These are phyloP conservation scores for Physaria fendleri DNA, from an alignment of 345 rosid species.

Conservation along the genomic window DNA sequence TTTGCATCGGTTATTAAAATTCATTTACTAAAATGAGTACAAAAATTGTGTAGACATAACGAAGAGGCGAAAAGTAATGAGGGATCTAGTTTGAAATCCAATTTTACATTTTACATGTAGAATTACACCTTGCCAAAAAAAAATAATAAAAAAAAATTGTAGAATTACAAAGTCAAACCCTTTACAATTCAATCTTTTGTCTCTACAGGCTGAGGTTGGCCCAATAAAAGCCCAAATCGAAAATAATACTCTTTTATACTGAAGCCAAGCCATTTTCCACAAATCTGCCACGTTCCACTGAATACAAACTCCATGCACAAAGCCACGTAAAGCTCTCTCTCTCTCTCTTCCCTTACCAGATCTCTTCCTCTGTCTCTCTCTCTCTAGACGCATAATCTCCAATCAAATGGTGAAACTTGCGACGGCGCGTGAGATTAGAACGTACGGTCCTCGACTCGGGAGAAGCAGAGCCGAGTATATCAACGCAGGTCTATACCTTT, in stretches of 20 bases:
- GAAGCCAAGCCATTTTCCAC: background rate
- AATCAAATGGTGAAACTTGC: conserved; percentile 79
- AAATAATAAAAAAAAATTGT: too few species aligned
- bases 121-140: too few species aligned
- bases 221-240: conserved; percentile 6
- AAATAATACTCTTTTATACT: background rate
- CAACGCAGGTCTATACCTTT: conserved; percentile 65
- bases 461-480: conserved; percentile 67
- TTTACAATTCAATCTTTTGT: too few species aligned
- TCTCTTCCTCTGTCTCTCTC: conserved; percentile 4
- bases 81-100: too few species aligned
- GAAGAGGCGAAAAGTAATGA: too few species aligned
- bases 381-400: background rate
- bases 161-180: too few species aligned
- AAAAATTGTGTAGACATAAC: too few species aligned
- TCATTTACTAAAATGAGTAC: too few species aligned
- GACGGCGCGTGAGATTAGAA: conserved; percentile 63
- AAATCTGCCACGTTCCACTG: conserved; percentile 23
- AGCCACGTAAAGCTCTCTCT: conserved; percentile 34
- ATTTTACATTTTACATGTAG: too few species aligned
- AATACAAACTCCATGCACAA: conserved; percentile 36
- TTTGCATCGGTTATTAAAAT: too few species aligned
- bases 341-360: background rate
- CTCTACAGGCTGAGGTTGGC: too few species aligned
- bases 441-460: conserved; percentile 53